Base-by-base conservation (phyloP, 257 asterid species). In the Solanum boliviense region DNA sequence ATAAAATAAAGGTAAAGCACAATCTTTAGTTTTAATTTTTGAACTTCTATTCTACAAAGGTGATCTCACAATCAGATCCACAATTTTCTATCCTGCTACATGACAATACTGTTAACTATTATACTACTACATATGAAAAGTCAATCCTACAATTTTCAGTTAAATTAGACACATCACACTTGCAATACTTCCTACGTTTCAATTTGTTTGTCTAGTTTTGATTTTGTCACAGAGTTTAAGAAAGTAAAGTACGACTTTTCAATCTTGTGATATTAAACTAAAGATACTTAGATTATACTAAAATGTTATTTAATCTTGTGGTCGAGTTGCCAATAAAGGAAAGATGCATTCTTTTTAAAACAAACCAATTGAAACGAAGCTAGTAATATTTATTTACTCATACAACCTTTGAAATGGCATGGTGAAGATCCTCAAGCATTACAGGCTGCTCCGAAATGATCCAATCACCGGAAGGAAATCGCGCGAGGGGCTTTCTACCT, bases 391-490 rank as follows among this genome's bases (percentile, higher is more conserved):
- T 84, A 34, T 34, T 56, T 62, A 83, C 86, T 35, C 5, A 87
- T 60, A 87, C 90, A 91, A 97, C 99, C 98, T 97, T 95, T 15
- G 99, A 94, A 84, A 94, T 92, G 75, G 99, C 95, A 84, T 95
- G 94, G 60, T 70, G 86, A 2, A 95, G 95, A 91, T 97, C 99
- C 88, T 97, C 99, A 68, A 91, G 93, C 93, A 86, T 91, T 87
- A 97, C 99, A 13, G 94, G 87, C 73, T 92, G 92, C 60, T 95
- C 98, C 3, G 98, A 95, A 86, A 97, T 93, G 89, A 93, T 91
- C 95, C 98, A 95, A 92, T 95, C 99, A 5, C 99, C 99, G 0
- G 94, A 90, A 25, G 99, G 99, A 88, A 97, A 97, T 44, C 99
- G 94, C 52, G 99, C 99, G 36, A 97, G 92, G 2, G 99, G 98